Evolutionary conservation across 1,284 basidiomycete genomes (phyloP).

Genomic region (Pholiota adiposa): DNA sequence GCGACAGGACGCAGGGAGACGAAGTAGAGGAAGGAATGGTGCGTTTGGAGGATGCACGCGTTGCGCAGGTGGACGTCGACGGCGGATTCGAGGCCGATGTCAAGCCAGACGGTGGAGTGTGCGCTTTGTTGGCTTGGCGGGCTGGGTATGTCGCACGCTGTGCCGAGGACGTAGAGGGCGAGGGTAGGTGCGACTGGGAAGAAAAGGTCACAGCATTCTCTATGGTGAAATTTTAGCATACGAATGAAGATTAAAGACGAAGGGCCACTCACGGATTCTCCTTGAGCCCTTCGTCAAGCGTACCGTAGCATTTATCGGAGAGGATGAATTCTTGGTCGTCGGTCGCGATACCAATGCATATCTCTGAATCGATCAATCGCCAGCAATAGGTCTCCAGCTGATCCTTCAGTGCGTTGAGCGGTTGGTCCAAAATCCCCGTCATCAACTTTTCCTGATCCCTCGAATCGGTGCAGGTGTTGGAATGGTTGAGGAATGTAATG

Average conservation of each 20-base stretch:
- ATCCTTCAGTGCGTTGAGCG: conserved; percentile 30
- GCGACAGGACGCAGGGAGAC: conserved; percentile 53
- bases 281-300: conserved; percentile 43
- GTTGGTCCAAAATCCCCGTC: conserved; percentile 11
- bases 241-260: conserved; percentile 5
- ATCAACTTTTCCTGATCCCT: neutral
- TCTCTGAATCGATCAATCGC: conserved; percentile 42
- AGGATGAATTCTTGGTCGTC: conserved; percentile 51
- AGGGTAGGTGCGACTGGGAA: conserved; percentile 57
- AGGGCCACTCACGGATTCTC: conserved; percentile 46
- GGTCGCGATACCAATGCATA: conserved; percentile 44
- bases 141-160: conserved; percentile 22
- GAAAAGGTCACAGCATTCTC: conserved; percentile 50
- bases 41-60: conserved; percentile 55
- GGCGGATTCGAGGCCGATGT: conserved; percentile 52
- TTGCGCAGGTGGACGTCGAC: conserved; percentile 59
- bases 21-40: conserved; percentile 52
- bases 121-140: conserved; percentile 20
- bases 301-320: conserved; percentile 46
- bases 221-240: conserved; percentile 21
- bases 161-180: conserved; percentile 53
- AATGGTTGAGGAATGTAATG: conserved; percentile 34
- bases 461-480: conserved; percentile 12
- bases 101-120: conserved; percentile 33
- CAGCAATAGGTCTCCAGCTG: conserved; percentile 43